Percentiles rank a stretch among this genome's conserved stretches.
Conservation (phyloP, 2,329 filamentous ascomycete species). For the Phoma sp. region DNA sequence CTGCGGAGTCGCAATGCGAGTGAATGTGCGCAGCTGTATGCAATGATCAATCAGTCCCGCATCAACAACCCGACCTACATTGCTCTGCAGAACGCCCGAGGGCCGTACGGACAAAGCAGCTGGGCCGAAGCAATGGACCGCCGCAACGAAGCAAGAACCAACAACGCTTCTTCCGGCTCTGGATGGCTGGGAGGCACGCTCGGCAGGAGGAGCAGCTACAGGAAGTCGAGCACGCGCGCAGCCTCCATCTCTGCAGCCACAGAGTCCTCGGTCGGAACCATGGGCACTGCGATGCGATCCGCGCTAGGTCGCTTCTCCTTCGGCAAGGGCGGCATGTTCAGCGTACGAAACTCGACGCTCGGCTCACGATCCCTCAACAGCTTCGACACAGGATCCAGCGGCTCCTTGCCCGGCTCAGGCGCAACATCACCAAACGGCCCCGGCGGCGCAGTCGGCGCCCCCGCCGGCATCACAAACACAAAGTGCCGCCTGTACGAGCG, state of each 20-base stretch:
- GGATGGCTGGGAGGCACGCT: constrained; percentile 59
- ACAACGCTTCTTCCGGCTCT: constrained; percentile 41
- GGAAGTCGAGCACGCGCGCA: constrained; percentile 59
- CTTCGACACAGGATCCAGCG: constrained; percentile 55
- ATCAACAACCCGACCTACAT: constrained; percentile 94
- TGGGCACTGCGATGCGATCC: constrained; percentile 76
- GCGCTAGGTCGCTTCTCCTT: constrained; percentile 75
- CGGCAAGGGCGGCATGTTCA: constrained; percentile 75
- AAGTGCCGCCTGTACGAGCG: constrained; percentile 87
- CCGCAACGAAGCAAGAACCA: constrained; percentile 53
- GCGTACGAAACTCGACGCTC: constrained; percentile 80
- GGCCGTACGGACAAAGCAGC: constrained; percentile 56
- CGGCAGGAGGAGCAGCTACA: constrained; percentile 61
- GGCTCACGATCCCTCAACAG: constrained; percentile 62
- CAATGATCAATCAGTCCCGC: constrained; percentile 83
- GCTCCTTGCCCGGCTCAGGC: constrained; percentile 47
- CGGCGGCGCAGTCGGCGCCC: constrained; percentile 47
- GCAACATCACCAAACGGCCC: constrained; percentile 41
- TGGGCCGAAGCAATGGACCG: constrained; percentile 61
- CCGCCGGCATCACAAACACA: constrained; percentile 76
- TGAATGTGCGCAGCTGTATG: constrained; percentile 84
- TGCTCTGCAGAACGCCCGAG: constrained; percentile 74
- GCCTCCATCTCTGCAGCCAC: constrained; percentile 68
- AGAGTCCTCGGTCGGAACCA: constrained; percentile 76
- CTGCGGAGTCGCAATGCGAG: constrained; percentile 79